Base-by-base conservation (phyloP, 352 stramenopile genomes). In the Globisporangium mamillatum region DNA sequence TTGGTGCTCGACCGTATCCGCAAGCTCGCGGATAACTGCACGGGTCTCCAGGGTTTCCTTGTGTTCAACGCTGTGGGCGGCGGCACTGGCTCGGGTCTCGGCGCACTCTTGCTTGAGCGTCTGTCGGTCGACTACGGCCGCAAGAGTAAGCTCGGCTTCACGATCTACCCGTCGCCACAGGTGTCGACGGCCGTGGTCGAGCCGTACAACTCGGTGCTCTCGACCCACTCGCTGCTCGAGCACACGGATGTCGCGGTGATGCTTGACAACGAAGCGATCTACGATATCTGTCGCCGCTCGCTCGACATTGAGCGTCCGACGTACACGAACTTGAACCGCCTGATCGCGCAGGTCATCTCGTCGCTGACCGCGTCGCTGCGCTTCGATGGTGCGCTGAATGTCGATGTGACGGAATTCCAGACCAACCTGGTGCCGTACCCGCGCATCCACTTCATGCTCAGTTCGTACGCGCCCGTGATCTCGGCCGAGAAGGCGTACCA, bases 401-500 rank as follows among this genome's bases (percentile, higher is more conserved):
- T 99, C 58, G 97, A 99, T 92, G 87, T 99, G 62, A 99, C 94
- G n/a, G 97, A 99, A 84, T 99, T 99, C 91, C 96, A 99, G 84
- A 99, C 96, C 64, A 99, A 99, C 89, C 79, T 99, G 77, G 97
- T 99, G 66, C 97, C 97, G 36, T 99, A 99, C 88, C 97, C 97
- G 60, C 96, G 97, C 69, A 99, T 99, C 81, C 97, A 99, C 86
- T 99, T 99, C 81, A 99, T 99, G 95, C 87, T 99, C 32, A 99
- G 90, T 56, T 98, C 96, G 54, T 99, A 99, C 76, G 97, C 98
- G 46, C 98, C 98, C 7, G 91, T 99, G 56, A 99, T 99, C 72
- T 98, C 94, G 53, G 92, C 93, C 12, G 96, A 99, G 79, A 99
- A 99, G 84, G 96, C 95, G 27, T 98, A 98, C 84, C 84, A 99